Conservation (phyloP, 805 yeast genomes). For the Yamadazyma olivae region DNA sequence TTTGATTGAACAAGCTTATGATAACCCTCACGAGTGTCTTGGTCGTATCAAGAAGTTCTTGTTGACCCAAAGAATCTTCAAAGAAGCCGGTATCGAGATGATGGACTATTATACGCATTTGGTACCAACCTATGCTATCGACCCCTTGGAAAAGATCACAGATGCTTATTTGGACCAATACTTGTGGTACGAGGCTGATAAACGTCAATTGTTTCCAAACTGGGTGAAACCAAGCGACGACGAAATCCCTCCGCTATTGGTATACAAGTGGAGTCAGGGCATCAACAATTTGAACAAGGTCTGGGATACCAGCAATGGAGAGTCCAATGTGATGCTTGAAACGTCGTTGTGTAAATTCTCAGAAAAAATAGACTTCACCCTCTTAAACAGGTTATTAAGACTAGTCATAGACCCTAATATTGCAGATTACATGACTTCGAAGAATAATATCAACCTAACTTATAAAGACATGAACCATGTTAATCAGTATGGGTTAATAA, state of each 20-base stretch:
- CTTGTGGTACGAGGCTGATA: slow-evolving; percentile 92
- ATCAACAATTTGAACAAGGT: slow-evolving; percentile 72
- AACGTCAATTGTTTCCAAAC: slow-evolving; percentile 82
- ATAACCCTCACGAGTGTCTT: slow-evolving; percentile 91
- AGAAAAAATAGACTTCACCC: slow-evolving; percentile 85
- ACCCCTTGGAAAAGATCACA: slow-evolving; percentile 90
- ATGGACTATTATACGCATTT: slow-evolving; percentile 85
- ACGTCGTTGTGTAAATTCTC: slow-evolving; percentile 66
- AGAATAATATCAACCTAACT: slow-evolving; percentile 75
- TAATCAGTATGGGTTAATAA: slow-evolving; percentile 80
- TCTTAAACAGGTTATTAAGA: slow-evolving; percentile 76
- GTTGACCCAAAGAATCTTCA: slow-evolving; percentile 86
- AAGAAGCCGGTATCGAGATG: slow-evolving; percentile 84
- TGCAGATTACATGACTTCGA: slow-evolving; percentile 93
- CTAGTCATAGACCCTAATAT: slow-evolving; percentile 83
- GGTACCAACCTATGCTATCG: slow-evolving; percentile 82
- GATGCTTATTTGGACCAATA: slow-evolving; percentile 96
- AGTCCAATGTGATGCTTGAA: slow-evolving; percentile 81
- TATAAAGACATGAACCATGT: slow-evolving; percentile 95
- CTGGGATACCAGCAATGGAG: slow-evolving; percentile 77
- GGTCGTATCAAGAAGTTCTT: slow-evolving; percentile 79
- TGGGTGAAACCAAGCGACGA: slow-evolving; percentile 96
- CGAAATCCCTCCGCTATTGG: slow-evolving; percentile 88
- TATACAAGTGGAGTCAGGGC: slow-evolving; percentile 93
- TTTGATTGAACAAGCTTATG: slow-evolving; percentile 92